Base-by-base conservation (phyloP, 495 filamentous ascomycete genomes). In the Aspergillus diversus region DNA sequence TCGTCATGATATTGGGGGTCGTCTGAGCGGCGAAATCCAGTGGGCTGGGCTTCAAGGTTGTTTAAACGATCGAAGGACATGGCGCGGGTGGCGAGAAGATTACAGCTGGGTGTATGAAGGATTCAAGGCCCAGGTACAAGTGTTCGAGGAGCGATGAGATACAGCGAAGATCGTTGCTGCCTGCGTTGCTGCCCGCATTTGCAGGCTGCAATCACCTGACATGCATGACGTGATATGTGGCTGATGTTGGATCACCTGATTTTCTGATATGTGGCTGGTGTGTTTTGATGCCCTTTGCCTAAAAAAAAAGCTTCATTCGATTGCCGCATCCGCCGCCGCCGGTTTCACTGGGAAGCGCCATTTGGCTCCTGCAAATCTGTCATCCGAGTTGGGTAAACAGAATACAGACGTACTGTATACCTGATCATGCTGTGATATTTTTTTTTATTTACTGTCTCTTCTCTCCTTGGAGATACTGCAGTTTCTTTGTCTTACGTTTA, bases 1-100 rank as follows among this genome's bases (percentile, higher is more conserved):
- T 97, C 93, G 78, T 99, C 95, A 65, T 79, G 80, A 70, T 89
- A 90, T 52, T 86, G 75, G 64, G 89, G 81, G 75, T 96, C 97
- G 66, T 92, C 87, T 21, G 80, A 75, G 52, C 86, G 82, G 56
- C 88, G 86, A 64, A 80, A 78, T 54, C 84, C 85, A 12, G 87
- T 89, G 51, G 89, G 87, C 79, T 93, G 90, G 60, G 93, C 85
- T 80, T 98, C 94, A 60, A 97, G 82, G 57, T 86, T 88, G 66
- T 87, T 88, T 66, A 94, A 83, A 60, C 90, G 91, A 75, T 96
- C 89, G 77, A 96, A 98, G 46, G 94, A 97, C 94, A 98, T 98
- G 65, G 60, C 76, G 69, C 39, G 21, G 49, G 43, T 43, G 39
- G 33, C 43, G 62, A 55, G 62, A 47, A 15, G 17, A 60, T 57